Conservation (phyloP, 768 basidiomycete species). For the Lactarius psammicola region DNA sequence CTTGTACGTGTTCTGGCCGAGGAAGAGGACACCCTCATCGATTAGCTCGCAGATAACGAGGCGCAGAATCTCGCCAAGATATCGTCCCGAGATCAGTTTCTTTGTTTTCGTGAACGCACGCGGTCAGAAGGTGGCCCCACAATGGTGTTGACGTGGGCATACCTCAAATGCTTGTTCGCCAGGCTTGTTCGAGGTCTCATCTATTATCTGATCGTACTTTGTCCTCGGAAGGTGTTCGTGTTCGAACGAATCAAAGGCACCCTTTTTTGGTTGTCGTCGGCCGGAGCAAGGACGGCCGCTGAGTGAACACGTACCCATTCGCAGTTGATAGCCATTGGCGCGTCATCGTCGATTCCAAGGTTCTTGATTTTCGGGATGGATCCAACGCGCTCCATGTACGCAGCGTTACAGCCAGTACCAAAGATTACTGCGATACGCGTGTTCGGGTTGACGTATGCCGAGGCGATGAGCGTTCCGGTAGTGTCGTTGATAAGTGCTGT, state of each 20-base stretch:
- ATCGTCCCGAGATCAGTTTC: slow-evolving; percentile 96
- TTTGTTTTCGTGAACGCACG: slow-evolving; percentile 28
- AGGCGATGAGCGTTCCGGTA: slow-evolving; percentile 95
- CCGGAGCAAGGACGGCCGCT: neutral
- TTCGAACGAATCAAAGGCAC: slow-evolving; percentile 94
- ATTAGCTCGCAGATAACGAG: slow-evolving; percentile 93
- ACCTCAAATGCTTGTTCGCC: slow-evolving; percentile 93
- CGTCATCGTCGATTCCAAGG: slow-evolving; percentile 62
- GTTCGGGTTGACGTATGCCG: slow-evolving; percentile 87
- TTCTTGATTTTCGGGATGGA: slow-evolving; percentile 83
- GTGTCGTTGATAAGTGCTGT: slow-evolving; percentile 96
- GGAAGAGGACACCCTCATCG: slow-evolving; percentile 94
- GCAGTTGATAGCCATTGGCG: slow-evolving; percentile 93
- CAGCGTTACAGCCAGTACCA: slow-evolving; percentile 97
- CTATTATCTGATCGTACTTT: slow-evolving; percentile 90
- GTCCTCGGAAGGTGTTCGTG: slow-evolving; percentile 95
- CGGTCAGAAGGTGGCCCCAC: neutral
- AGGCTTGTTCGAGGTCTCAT: slow-evolving; percentile 94
- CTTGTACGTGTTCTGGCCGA: slow-evolving; percentile 98
- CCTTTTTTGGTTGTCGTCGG: slow-evolving; percentile 46
- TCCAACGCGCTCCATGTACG: slow-evolving; percentile 90
- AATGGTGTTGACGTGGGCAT: slow-evolving; percentile 24
- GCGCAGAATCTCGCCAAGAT: slow-evolving; percentile 95
- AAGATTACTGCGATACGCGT: slow-evolving; percentile 97
- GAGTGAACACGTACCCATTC: slow-evolving; percentile 69